Conservation (phyloP, 495 filamentous ascomycete species). For the Aspergillus avenaceus region DNA sequence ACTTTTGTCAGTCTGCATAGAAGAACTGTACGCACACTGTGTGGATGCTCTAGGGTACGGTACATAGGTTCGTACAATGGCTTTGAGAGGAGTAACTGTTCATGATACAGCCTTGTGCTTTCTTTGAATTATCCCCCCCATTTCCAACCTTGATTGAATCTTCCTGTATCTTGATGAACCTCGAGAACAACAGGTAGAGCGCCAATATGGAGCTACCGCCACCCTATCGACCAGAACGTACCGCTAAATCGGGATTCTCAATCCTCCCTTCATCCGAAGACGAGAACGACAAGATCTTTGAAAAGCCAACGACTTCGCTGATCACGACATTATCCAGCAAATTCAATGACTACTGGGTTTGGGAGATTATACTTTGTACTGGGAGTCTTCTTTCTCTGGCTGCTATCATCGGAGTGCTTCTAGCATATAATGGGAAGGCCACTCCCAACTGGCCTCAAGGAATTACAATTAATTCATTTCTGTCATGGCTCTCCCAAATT, state of each 20-base stretch:
- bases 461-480: constrained; percentile 27
- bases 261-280: neutral
- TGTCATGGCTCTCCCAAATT: neutral
- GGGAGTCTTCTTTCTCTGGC: constrained; percentile 5
- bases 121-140: too few species aligned
- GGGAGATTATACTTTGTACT: constrained; percentile 7
- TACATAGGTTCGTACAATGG: too few species aligned
- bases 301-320: too few species aligned
- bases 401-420: constrained; percentile 21
- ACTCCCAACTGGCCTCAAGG: constrained; percentile 25
- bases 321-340: neutral
- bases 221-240: neutral
- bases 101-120: too few species aligned
- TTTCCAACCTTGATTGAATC: too few species aligned
- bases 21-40: too few species aligned
- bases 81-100: too few species aligned
- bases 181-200: too few species aligned
- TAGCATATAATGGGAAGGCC: constrained; percentile 21
- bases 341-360: constrained; percentile 7
- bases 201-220: too few species aligned
- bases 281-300: neutral
- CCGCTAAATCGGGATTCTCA: neutral
- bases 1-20: too few species aligned
- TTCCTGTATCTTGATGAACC: too few species aligned
- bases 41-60: too few species aligned